phyloP scores from a whole-genome alignment of 2,329 filamentous ascomycete genomes.

The Penicillium concentricum region DNA sequence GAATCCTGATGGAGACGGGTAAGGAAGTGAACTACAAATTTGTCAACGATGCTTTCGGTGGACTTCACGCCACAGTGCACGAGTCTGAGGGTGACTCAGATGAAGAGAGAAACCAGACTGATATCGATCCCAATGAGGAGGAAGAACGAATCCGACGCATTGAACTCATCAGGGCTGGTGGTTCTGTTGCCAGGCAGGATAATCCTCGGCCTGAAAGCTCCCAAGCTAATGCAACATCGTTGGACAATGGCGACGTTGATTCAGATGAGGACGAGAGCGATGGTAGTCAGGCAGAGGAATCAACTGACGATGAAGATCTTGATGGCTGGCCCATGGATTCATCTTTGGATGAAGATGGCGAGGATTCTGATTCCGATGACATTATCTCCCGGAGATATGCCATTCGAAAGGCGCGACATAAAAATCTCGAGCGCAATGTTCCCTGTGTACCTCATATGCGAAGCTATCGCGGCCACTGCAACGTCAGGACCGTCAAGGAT shows the following conservation, averaged over 20 bases:
- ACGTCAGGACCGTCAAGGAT: constrained; percentile 67
- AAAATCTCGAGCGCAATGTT: constrained; percentile 54
- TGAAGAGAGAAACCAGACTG: constrained; percentile 49
- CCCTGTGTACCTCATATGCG: constrained; percentile 58
- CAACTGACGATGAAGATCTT: constrained; percentile 10
- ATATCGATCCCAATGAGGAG: constrained; percentile 49
- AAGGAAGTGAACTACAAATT: constrained; percentile 57
- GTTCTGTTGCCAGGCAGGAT: neutral
- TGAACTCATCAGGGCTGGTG: constrained; percentile 24
- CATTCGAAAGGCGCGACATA: constrained; percentile 49
- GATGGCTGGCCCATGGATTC: neutral
- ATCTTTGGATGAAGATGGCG: constrained; percentile 21
- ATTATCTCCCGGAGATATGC: constrained; percentile 50
- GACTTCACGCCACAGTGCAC: constrained; percentile 48
- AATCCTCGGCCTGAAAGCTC: neutral
- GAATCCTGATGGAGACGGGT: constrained; percentile 58
- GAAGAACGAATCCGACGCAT: constrained; percentile 44
- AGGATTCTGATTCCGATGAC: constrained; percentile 26
- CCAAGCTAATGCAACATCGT: neutral
- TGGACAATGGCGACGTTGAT: neutral
- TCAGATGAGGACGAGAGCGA: neutral
- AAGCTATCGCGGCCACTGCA: constrained; percentile 64
- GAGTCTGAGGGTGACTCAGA: constrained; percentile 37
- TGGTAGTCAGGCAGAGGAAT: constrained; percentile 16
- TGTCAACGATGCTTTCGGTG: constrained; percentile 62